These are phyloP conservation scores for Kodamaea derodonti DNA, from an alignment of 1,139 yeast genomes.

Conservation along the genomic window DNA sequence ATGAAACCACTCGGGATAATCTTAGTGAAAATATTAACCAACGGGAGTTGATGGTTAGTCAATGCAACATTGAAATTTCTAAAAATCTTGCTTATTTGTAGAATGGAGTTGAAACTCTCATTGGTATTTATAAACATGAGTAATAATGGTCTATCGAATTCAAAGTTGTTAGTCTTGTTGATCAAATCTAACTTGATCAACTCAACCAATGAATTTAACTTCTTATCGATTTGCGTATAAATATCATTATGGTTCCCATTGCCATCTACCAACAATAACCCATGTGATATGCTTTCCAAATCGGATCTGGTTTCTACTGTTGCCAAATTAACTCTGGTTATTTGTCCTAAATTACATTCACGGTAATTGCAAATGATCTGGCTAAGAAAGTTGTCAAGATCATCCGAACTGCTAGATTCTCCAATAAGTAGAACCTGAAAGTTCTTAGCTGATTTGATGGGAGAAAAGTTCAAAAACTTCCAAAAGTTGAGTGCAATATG, in stretches of 20 bases:
- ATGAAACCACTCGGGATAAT: conserved; percentile 52
- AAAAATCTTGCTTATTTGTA: conserved; percentile 47
- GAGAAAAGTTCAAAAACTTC: conserved; percentile 55
- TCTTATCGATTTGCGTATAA: conserved; percentile 29
- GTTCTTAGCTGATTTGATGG: conserved; percentile 46
- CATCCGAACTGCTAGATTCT: conserved; percentile 5
- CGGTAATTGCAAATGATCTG: conserved; percentile 40
- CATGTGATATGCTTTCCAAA: conserved; percentile 30
- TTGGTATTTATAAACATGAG: conserved; percentile 46
- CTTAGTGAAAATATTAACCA: conserved; percentile 49
- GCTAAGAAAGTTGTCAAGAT: conserved; percentile 32
- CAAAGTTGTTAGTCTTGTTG: conserved; percentile 39
- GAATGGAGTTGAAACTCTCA: conserved; percentile 39
- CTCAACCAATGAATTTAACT: conserved; percentile 31
- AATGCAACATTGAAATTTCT: conserved; percentile 44
- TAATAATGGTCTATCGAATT: conserved; percentile 44
- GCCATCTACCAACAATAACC: conserved; percentile 27
- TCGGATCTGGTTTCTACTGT: conserved; percentile 30
- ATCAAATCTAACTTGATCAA: conserved; percentile 37
- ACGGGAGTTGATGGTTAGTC: conserved; percentile 37
- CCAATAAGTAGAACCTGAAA: conserved; percentile 50
- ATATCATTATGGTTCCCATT: conserved; percentile 16
- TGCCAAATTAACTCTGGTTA: conserved; percentile 30
- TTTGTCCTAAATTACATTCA: conserved; percentile 47
- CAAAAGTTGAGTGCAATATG: conserved; percentile 44